Conservation (phyloP, 176 grass and related monocot species). For the Luzula sylvatica region DNA sequence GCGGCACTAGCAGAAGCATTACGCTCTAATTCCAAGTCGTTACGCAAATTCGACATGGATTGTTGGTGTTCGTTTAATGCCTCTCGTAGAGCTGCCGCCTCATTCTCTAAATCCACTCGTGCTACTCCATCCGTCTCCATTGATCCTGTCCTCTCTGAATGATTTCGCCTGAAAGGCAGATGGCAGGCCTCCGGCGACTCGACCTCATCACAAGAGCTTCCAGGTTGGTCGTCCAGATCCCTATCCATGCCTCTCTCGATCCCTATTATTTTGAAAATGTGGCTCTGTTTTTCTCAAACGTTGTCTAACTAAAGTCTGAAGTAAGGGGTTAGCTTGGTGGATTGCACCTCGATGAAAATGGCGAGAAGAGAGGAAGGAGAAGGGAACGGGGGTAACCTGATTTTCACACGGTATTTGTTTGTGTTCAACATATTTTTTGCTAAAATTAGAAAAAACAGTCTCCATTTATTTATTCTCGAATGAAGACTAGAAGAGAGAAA, state of each 20-base stretch:
- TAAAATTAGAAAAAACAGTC: too few species aligned
- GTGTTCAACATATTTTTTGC: too few species aligned
- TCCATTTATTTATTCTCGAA: too few species aligned
- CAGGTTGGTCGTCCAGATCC: background rate
- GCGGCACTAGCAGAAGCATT: conserved; percentile 53
- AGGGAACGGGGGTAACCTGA: background rate
- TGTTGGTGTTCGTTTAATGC: conserved; percentile 35
- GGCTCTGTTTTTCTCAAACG: too few species aligned
- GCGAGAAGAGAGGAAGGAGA: too few species aligned
- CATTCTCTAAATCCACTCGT: conserved; percentile 25
- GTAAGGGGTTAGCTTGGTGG: too few species aligned
- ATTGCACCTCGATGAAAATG: too few species aligned
- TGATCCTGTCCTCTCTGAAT: background rate
- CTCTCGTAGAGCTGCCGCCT: conserved; percentile 50
- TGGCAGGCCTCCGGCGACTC: background rate
- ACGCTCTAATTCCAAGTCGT: conserved; percentile 74
- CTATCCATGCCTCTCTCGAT: conserved; percentile 8
- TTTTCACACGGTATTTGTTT: too few species aligned
- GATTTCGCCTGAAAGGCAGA: conserved; percentile 10
- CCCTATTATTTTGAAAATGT: too few species aligned
- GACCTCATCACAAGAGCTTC: background rate
- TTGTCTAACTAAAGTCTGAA: too few species aligned
- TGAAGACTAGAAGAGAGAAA: too few species aligned
- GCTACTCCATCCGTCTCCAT: conserved; percentile 12
- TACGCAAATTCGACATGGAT: conserved; percentile 36